phyloP scores from a whole-genome alignment of 495 filamentous ascomycete species.

The Trichoderma virens region DNA sequence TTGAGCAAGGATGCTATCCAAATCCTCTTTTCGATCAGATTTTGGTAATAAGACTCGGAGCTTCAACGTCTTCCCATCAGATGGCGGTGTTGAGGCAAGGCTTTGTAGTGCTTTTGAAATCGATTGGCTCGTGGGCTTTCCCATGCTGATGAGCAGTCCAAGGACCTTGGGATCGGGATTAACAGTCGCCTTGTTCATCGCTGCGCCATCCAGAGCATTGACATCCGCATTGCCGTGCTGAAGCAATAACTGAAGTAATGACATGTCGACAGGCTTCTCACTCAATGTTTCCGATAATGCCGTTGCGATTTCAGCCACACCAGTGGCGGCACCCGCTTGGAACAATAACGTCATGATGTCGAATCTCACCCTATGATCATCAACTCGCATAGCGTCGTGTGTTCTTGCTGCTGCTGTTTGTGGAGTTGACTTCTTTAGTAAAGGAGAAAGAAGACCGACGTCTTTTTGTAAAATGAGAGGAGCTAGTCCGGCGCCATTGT shows the following conservation, averaged over 20 bases:
- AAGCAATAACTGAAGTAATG: slow-evolving; percentile 29
- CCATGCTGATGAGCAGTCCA: slow-evolving; percentile 34
- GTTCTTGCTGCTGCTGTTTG: slow-evolving; percentile 30
- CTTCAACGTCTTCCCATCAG: slow-evolving; percentile 29
- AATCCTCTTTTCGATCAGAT: slow-evolving; percentile 24
- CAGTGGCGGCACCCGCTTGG: slow-evolving; percentile 27
- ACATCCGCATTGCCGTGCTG: slow-evolving; percentile 36
- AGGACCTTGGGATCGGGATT: slow-evolving; percentile 30
- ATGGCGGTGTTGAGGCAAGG: slow-evolving; percentile 25
- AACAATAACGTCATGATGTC: slow-evolving; percentile 34
- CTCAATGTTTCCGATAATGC: slow-evolving; percentile 27
- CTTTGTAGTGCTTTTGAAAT: slow-evolving; percentile 26
- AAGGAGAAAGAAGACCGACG: slow-evolving; percentile 23
- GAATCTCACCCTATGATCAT: slow-evolving; percentile 23
- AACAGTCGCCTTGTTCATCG: slow-evolving; percentile 19
- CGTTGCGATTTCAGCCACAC: slow-evolving; percentile 26
- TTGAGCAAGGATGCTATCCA: slow-evolving; percentile 27
- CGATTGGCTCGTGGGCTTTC: slow-evolving; percentile 26
- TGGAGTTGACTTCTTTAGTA: slow-evolving; percentile 31
- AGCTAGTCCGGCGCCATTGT: slow-evolving; percentile 33
- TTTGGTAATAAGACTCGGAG: slow-evolving; percentile 30
- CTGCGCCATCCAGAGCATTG: slow-evolving; percentile 30
- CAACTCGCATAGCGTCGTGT: slow-evolving; percentile 28
- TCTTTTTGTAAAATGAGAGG: slow-evolving; percentile 33
- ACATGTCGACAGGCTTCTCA: slow-evolving; percentile 28